Evolutionary conservation across 2,329 filamentous ascomycete species (phyloP).

Genomic region (Botrytis byssoidea): DNA sequence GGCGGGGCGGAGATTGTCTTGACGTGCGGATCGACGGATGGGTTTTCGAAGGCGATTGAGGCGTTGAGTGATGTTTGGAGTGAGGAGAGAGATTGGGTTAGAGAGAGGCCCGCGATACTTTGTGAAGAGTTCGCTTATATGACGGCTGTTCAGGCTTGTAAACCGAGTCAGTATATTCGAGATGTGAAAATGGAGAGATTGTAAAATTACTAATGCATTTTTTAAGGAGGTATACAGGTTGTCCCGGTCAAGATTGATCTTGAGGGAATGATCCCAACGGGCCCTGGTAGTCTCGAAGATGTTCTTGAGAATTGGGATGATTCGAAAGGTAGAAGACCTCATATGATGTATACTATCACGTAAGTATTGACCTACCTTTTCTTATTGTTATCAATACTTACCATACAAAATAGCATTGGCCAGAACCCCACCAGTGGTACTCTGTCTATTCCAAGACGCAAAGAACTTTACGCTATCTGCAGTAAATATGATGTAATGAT

Average conservation of each 20-base stretch:
- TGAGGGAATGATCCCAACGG: slow-evolving; percentile 74
- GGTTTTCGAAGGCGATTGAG: slow-evolving; percentile 74
- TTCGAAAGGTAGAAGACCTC: slow-evolving; percentile 69
- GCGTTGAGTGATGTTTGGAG: slow-evolving; percentile 75
- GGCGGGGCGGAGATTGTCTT: slow-evolving; percentile 75
- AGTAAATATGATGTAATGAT: slow-evolving; percentile 86
- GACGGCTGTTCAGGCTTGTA: slow-evolving; percentile 67
- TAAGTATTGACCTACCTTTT: slow-evolving; percentile 47
- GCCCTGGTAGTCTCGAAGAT: slow-evolving; percentile 71
- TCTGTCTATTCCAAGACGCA: slow-evolving; percentile 69
- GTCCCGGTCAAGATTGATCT: slow-evolving; percentile 73
- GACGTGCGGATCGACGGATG: slow-evolving; percentile 82
- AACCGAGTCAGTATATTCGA: slow-evolving; percentile 44
- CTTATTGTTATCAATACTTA: slow-evolving; percentile 25
- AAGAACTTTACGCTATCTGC: slow-evolving; percentile 77
- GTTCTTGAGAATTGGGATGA: slow-evolving; percentile 82
- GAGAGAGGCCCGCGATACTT: slow-evolving; percentile 72
- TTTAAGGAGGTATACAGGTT: slow-evolving; percentile 56
- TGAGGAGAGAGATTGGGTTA: slow-evolving; percentile 62
- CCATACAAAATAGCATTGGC: slow-evolving; percentile 58
- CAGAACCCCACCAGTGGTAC: slow-evolving; percentile 85
- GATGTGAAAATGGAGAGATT: too few species aligned
- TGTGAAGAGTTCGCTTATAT: slow-evolving; percentile 80
- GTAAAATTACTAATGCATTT: neutral
- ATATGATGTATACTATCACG: slow-evolving; percentile 88